phyloP scores from a whole-genome alignment of 176 grass and related monocot species.

The Secale cereale region DNA sequence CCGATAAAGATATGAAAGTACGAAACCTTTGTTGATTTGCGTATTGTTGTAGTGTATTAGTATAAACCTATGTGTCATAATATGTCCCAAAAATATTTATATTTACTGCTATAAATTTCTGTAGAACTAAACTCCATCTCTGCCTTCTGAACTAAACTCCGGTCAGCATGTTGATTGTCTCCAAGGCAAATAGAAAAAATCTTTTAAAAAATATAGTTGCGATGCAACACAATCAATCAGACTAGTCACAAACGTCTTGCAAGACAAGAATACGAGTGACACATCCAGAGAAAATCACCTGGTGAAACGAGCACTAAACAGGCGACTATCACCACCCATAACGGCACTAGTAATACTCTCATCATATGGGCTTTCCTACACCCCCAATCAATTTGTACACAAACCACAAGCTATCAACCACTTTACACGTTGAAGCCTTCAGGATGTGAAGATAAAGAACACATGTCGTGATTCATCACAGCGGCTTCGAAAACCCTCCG shows the following conservation, averaged over 20 bases:
- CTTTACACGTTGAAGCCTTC: conserved; percentile 32
- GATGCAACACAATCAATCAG: no score
- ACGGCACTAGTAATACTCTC: neutral
- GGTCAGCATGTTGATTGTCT: no score
- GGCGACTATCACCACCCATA: neutral
- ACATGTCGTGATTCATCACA: neutral
- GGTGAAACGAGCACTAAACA: neutral
- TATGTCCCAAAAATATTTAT: no score
- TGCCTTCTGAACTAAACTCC: no score
- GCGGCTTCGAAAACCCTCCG: conserved; percentile 34
- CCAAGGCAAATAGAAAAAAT: no score
- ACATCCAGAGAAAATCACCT: neutral
- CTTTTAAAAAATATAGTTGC: no score
- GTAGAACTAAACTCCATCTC: no score
- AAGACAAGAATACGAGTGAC: neutral
- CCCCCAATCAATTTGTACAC: conserved; percentile 32
- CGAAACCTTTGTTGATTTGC: no score
- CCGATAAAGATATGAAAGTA: no score
- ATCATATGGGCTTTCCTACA: neutral
- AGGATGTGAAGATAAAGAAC: neutral
- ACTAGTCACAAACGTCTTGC: neutral
- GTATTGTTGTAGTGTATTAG: no score
- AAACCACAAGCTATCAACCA: neutral
- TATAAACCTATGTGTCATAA: no score
- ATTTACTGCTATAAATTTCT: no score